phyloP scores from a whole-genome alignment of 2,329 filamentous ascomycete species.

The Trichoderma lentiforme region DNA sequence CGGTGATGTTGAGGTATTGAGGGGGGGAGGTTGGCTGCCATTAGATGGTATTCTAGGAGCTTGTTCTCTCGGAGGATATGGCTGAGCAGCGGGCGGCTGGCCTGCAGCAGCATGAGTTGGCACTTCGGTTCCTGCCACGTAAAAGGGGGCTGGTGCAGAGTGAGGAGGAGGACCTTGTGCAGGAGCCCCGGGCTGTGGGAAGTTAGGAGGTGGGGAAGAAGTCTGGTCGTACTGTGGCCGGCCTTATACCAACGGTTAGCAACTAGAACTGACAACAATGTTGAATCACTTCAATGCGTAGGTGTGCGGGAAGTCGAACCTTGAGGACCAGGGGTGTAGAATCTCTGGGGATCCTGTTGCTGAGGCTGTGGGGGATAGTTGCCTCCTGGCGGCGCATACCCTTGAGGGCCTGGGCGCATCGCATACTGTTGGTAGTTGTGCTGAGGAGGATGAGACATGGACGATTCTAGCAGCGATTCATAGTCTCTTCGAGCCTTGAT shows the following conservation, averaged over 20 bases:
- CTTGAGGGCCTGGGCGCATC: constrained; percentile 49
- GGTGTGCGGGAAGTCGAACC: not conserved
- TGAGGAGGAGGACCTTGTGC: constrained; percentile 24
- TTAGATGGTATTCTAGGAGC: constrained; percentile 47
- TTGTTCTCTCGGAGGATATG: constrained; percentile 52
- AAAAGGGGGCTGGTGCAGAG: constrained; percentile 58
- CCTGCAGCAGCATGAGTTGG: constrained; percentile 37
- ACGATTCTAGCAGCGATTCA: constrained; percentile 89
- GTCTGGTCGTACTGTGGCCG: constrained; percentile 46
- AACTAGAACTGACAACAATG: not conserved
- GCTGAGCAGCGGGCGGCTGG: constrained; percentile 37
- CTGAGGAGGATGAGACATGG: constrained; percentile 90
- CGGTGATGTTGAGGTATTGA: constrained; percentile 50
- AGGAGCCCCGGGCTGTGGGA: constrained; percentile 50
- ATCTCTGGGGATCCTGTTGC: constrained; percentile 62
- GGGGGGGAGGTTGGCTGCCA: constrained; percentile 47
- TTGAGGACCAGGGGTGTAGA: constrained; percentile 51
- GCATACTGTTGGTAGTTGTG: constrained; percentile 70
- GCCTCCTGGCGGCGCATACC: constrained; percentile 38
- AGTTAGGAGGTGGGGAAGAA: constrained; percentile 51
- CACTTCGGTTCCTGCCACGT: constrained; percentile 58
- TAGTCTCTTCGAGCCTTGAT: constrained; percentile 98
- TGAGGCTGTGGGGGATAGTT: constrained; percentile 34
- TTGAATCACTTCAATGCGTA: not conserved
- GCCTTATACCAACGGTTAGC: constrained; percentile 31